phyloP scores from a whole-genome alignment of 306 rosid species.

The Lagenaria siceraria region DNA sequence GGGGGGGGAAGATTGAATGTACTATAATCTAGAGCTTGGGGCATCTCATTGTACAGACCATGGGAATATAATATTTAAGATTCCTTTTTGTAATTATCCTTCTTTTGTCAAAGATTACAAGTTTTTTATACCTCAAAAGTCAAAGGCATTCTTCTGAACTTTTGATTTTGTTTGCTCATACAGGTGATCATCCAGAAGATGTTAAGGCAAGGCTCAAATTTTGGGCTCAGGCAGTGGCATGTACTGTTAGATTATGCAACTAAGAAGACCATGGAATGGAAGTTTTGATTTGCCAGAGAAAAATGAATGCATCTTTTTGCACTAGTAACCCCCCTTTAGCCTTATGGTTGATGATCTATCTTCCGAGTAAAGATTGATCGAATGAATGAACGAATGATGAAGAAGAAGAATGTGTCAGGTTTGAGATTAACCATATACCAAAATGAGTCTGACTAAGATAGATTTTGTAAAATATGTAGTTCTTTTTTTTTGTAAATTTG shows the following conservation, averaged over 20 bases:
- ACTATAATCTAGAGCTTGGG: not conserved
- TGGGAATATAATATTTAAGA: not conserved
- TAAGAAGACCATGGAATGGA: conserved; percentile 5
- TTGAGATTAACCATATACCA: conserved; percentile 8
- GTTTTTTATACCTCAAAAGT: no score
- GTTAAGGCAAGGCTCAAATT: conserved; percentile 86
- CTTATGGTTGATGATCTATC: not conserved
- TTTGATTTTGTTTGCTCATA: not conserved
- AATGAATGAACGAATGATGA: not conserved
- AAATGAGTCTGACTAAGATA: conserved; percentile 10
- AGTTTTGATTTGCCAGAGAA: not conserved
- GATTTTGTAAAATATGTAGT: conserved; percentile 4
- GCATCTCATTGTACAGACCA: no score
- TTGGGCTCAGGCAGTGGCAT: conserved; percentile 94
- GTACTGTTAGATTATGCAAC: conserved; percentile 76
- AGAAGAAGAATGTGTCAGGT: conserved; percentile 7
- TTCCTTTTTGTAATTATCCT: not conserved
- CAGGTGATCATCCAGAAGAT: conserved; percentile 88
- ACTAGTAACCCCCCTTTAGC: not conserved
- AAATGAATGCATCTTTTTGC: not conserved
- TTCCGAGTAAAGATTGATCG: not conserved
- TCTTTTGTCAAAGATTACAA: not conserved
- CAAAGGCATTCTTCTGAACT: not conserved
- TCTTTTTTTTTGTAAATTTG: not conserved
- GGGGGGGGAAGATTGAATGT: no score